Conservation (phyloP, 495 filamentous ascomycete species). For the Penicillium roqueforti region DNA sequence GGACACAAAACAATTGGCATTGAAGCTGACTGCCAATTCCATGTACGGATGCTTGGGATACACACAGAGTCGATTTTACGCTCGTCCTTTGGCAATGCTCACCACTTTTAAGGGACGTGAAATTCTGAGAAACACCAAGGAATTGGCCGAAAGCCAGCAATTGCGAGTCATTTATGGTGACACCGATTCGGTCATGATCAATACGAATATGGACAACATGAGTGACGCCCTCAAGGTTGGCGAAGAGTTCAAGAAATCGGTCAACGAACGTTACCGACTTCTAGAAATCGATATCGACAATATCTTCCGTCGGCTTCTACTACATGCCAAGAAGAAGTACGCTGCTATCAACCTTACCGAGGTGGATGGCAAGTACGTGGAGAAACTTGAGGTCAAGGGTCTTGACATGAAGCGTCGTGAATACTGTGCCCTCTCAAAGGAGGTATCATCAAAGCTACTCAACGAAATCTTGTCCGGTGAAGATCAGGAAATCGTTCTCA, state of each 20-base stretch:
- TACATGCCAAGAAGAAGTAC: slow-evolving; percentile 99
- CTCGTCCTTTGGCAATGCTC: slow-evolving; percentile 88
- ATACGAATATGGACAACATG: slow-evolving; percentile 92
- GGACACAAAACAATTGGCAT: slow-evolving; percentile 95
- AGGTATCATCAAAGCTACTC: slow-evolving; percentile 75
- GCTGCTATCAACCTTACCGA: slow-evolving; percentile 93
- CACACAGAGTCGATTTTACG: slow-evolving; percentile 93
- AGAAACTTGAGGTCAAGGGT: slow-evolving; percentile 97
- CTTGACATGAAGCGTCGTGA: slow-evolving; percentile 96
- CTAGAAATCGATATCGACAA: slow-evolving; percentile 99
- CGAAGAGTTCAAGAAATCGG: slow-evolving; percentile 67
- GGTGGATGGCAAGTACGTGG: slow-evolving; percentile 80
- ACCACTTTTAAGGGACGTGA: slow-evolving; percentile 97
- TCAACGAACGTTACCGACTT: slow-evolving; percentile 86
- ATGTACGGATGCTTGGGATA: slow-evolving; percentile 99
- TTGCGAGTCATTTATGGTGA: slow-evolving; percentile 97
- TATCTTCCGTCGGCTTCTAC: slow-evolving; percentile 83
- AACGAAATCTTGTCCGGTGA: slow-evolving; percentile 92
- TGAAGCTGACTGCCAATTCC: slow-evolving; percentile 97
- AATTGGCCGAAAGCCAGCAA: slow-evolving; percentile 81
- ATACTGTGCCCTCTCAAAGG: slow-evolving; percentile 91
- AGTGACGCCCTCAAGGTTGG: slow-evolving; percentile 87
- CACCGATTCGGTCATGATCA: slow-evolving; percentile 99
- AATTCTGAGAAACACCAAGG: slow-evolving; percentile 92
- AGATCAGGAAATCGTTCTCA: slow-evolving; percentile 82